Base-by-base conservation (phyloP, 2,329 filamentous ascomycete species). In the Remersonia thermophila region DNA sequence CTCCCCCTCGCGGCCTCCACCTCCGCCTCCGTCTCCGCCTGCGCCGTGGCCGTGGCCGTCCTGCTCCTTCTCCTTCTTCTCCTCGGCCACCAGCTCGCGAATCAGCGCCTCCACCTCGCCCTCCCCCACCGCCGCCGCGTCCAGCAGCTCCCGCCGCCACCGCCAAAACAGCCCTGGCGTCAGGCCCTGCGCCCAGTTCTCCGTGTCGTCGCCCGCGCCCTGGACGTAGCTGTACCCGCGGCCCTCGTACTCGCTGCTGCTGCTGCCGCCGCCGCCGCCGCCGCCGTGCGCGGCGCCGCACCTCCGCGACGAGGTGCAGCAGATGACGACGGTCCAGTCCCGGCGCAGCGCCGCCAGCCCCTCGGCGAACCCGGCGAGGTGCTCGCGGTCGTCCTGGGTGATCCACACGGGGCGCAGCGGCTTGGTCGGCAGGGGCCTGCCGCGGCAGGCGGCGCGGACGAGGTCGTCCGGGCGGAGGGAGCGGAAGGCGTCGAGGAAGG, bases 191-290 rank as follows among this genome's bases (percentile, higher is more conserved):
- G 86, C 80, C 91, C 91, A 98, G 47, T 83, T 84, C 63, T 98
- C 91, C 10, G 82, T 84, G 55, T 98, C 91, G 56, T 98, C 91
- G 2, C 82, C 91, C 1, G 89, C 89, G 34, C 91, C 91, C 59
- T 96, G 91, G 40, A 98, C 80, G 53, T 98, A 98, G 5, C 77
- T 78, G 3, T 71, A 73, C 30, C 47, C 49, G 9, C 42, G 73
- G 5, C 20, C 5, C 5, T 5, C 20, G 20, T 23, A 23, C 9
- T 65, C 54, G 89, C 83, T n/a, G n/a, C n/a, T n/a, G n/a, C n/a
- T n/a, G n/a, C n/a, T n/a, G n/a, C n/a, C n/a, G n/a, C n/a, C n/a
- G n/a, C n/a, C n/a, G n/a, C n/a, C n/a, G n/a, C n/a, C n/a, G n/a
- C n/a, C n/a, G n/a, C n/a, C n/a, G n/a, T n/a, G n/a, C n/a, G n/a